These are phyloP conservation scores for Strobilomyces dryophilus DNA, from an alignment of 768 basidiomycete species.

Conservation along the genomic window DNA sequence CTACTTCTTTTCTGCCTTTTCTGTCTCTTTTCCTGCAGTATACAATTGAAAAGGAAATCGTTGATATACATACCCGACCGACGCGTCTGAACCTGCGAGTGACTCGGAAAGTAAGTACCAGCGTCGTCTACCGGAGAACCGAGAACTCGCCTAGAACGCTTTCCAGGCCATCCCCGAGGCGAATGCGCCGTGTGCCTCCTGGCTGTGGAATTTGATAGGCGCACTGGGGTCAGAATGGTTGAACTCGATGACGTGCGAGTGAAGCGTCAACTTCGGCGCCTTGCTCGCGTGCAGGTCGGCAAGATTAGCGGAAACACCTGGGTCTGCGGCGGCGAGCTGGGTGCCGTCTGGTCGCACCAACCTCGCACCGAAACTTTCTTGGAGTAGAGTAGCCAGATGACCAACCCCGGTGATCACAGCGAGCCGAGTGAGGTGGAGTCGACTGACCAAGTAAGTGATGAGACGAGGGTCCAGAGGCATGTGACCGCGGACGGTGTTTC, in stretches of 20 bases:
- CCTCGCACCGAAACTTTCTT: constrained; percentile 9
- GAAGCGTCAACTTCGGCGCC: constrained; percentile 10
- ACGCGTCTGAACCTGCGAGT: neutral
- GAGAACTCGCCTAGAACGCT: neutral
- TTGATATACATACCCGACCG: neutral
- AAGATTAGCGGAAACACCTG: neutral
- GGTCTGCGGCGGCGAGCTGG: constrained; percentile 2
- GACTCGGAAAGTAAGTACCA: neutral
- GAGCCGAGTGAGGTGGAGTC: neutral
- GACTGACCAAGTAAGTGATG: constrained; percentile 9
- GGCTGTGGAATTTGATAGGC: neutral
- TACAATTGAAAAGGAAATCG: neutral
- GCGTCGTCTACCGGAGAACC: neutral
- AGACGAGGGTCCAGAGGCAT: constrained; percentile 14
- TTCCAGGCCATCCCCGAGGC: neutral
- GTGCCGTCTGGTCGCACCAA: constrained; percentile 14
- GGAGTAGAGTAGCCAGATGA: neutral
- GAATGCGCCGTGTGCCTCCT: neutral
- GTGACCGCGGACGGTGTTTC: constrained; percentile 11
- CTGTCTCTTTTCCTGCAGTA: neutral
- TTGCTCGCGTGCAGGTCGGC: neutral
- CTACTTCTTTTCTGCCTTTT: neutral
- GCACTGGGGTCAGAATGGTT: neutral
- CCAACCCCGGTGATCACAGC: constrained; percentile 3
- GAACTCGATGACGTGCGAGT: constrained; percentile 7